Evolutionary conservation across 2,329 filamentous ascomycete species (phyloP), one percentile per base, ranked within the genome.

Genomic region (Sporothrix dimorphospora): DNA sequence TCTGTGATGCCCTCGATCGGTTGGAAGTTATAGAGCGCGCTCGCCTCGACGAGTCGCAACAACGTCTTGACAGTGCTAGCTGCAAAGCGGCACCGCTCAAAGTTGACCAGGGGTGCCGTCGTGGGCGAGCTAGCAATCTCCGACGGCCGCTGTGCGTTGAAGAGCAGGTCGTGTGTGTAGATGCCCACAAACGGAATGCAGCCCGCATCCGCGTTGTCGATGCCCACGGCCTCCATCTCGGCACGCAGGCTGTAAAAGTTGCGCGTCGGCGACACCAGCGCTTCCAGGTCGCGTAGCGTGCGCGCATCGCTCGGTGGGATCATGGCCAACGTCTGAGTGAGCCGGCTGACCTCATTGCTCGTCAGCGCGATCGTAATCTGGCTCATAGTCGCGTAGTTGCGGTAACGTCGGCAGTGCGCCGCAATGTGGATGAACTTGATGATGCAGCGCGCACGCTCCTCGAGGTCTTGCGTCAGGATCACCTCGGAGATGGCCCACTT

Each of bases 341-440:
- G 84, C 21, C 92, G 87, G 27, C 88, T 84, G 27, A 94, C 84
- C 75, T 94, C 92, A 73, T 90, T 90, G 55, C 90, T 93, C 7
- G 92, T 89, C 57, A 96, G 83, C 1, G 92, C 93, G 72, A 95
- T 90, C 1, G 92, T 89, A 72, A 96, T 88, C 79, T 96, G 93
- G 70, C 91, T 93, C 85, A 94, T 90, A 1, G 93, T 95, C 7
- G 93, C 92, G 79, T 93, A 96, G 80, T 96, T 96, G 77, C 92
- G 90, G 75, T 93, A 90, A 42, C 86, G 88, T 63, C 92, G 89
- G 76, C 91, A 92, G 80, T 94, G 91, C 1, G 86, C 86, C 3
- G 93, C 93, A 75, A 95, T 92, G 82, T 95, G 93, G 73, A 96
- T 92, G 79, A 88, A 91, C 80, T 96, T 95, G 80, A 92, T 90